Evolutionary conservation across 192 early-diverging fungal species (phyloP), one percentile per base, ranked within the genome.

Genomic region (Phycomyces blakesleeanus): DNA sequence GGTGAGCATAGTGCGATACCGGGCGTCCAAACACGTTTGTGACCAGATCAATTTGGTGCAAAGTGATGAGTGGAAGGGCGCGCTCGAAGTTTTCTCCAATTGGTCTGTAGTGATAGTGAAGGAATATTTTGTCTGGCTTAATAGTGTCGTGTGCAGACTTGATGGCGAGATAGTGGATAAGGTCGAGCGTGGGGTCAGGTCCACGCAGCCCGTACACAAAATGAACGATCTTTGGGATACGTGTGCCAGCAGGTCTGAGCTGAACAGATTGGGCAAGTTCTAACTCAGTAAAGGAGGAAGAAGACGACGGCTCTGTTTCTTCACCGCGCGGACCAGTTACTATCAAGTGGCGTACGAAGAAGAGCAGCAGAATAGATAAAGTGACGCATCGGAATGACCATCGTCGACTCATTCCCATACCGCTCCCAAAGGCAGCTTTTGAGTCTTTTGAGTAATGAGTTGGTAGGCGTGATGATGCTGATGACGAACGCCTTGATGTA

Each of bases 141-240:
- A 80, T 38, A 14, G 66, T 27, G 20, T 80, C 73, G 49, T 80
- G 78, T 5, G 80, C 80, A 11, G 78, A 70, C 27, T 76, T 76
- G 61, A 81, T 81, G 63, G 73, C 64, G 6, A 81, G 65, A 51
- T 81, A 81, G 27, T 81, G 74, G 38, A 81, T 61, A 15, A 81
- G 22, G 7, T 73, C 75, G 15, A 81, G 66, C 1, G 54, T 41
- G 5, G 74, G 74, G 12, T 71, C 61, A 9, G 58, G 64, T 37
- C 55, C 69, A 21, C 71, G 56, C 16, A 81, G 55, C 18, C 77
- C 78, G 57, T 71, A 73, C 20, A 81, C 68, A 49, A 81, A 81
- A 59, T 81, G 80, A 22, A 81, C 77, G 10, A 77, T 72, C 12
- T 72, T 74, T 34, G 79, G 79, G 37, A 81, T 80, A 37, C 41